Conservation (phyloP, 2,329 filamentous ascomycete species). For the Bretziella fagacearum region DNA sequence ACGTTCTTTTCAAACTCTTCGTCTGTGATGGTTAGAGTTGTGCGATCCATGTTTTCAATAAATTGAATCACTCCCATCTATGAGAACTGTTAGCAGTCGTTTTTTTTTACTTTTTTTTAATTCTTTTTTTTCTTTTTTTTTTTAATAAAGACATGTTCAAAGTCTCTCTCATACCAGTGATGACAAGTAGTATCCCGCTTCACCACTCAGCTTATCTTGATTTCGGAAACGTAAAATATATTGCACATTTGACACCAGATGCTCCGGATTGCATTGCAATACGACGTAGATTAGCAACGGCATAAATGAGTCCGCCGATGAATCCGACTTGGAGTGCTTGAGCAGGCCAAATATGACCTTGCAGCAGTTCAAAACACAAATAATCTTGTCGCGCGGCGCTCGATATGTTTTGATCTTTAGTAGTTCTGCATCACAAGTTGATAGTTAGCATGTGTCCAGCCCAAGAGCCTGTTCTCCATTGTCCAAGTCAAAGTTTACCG, state of each 20-base stretch:
- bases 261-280: conserved; percentile 82
- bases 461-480: background rate
- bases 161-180: conserved; percentile 51
- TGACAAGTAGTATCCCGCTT: conserved; percentile 94
- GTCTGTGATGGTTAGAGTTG: conserved; percentile 79
- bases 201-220: conserved; percentile 91
- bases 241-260: conserved; percentile 92
- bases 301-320: conserved; percentile 91
- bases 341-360: conserved; percentile 96
- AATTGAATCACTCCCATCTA: conserved; percentile 90
- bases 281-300: conserved; percentile 91
- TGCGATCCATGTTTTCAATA: conserved; percentile 89
- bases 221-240: conserved; percentile 95
- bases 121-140: too few relatives aligned
- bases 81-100: conserved; percentile 14
- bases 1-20: conserved; percentile 93
- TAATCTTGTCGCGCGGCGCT: conserved; percentile 95
- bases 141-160: background rate
- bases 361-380: conserved; percentile 95
- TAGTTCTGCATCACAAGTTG: conserved; percentile 43
- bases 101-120: too few relatives aligned
- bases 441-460: conserved; percentile 15
- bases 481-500: conserved; percentile 29
- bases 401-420: conserved; percentile 93
- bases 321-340: conserved; percentile 82